Conservation (phyloP, 352 stramenopile genomes). For the Phytophthora sojae region DNA sequence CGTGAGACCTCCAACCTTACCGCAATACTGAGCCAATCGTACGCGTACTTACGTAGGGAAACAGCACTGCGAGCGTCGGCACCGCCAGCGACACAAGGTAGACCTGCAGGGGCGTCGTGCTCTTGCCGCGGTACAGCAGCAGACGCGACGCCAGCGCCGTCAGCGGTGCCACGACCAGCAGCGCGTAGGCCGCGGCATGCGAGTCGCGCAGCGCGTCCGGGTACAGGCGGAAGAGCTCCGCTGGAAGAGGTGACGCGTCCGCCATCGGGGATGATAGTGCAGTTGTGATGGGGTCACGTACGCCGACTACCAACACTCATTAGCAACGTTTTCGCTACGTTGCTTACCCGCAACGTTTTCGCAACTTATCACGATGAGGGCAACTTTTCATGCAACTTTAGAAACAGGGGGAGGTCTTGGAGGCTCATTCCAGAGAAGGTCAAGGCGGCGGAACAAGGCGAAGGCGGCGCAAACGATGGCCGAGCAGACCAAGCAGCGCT, state of each 20-base stretch:
- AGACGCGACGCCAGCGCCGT: constrained; percentile 42
- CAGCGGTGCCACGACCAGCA: constrained; percentile 57
- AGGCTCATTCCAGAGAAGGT: constrained; percentile 1
- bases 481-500: constrained; percentile 36
- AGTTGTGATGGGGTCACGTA: constrained; percentile 5
- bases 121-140: constrained; percentile 49
- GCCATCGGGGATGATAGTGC: constrained; percentile 4
- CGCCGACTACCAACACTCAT: too few relatives aligned
- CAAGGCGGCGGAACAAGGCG: too few relatives aligned
- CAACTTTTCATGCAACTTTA: background rate
- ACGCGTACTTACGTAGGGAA: constrained; percentile 39
- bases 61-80: constrained; percentile 47
- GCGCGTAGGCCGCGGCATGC: constrained; percentile 46
- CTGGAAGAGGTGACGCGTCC: constrained; percentile 19
- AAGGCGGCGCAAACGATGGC: constrained; percentile 15
- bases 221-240: constrained; percentile 50
- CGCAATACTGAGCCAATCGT: background rate
- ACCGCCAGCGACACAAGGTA: constrained; percentile 55
- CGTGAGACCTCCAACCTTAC: constrained; percentile 7
- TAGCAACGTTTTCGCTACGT: background rate
- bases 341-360: background rate
- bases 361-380: background rate
- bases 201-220: constrained; percentile 59
- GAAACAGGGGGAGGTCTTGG: background rate
- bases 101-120: constrained; percentile 51